These are phyloP conservation scores for Suillus sp. DNA, from an alignment of 768 basidiomycete species.

Conservation along the genomic window DNA sequence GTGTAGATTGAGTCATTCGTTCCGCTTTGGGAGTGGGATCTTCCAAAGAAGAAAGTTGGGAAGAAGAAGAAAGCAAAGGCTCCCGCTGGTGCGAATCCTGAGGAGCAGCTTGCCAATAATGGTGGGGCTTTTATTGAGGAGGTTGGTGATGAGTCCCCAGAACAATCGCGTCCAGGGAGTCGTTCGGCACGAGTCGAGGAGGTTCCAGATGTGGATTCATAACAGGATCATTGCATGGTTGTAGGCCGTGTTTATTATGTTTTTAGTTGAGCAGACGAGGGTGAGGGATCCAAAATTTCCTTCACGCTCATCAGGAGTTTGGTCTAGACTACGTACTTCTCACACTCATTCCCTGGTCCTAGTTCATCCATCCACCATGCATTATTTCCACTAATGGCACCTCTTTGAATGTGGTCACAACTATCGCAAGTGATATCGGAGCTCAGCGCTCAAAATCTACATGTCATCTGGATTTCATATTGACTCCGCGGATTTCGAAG, in stretches of 20 bases:
- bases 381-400: too few relatives aligned
- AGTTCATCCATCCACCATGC: not conserved
- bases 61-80: constrained; percentile 64
- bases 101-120: constrained; percentile 43
- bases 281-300: not conserved
- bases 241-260: not conserved
- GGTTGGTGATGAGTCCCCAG: constrained; percentile 35
- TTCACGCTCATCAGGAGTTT: not conserved
- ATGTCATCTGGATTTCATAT: not conserved
- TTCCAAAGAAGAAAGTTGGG: constrained; percentile 68
- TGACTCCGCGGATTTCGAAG: not conserved
- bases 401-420: not conserved
- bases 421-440: too few relatives aligned
- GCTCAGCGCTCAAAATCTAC: not conserved
- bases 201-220: constrained; percentile 44
- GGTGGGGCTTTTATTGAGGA: constrained; percentile 43
- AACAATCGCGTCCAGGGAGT: constrained; percentile 35
- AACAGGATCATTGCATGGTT: constrained; percentile 5
- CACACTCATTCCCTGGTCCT: not conserved
- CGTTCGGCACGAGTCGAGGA: constrained; percentile 47
- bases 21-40: constrained; percentile 96
- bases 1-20: constrained; percentile 95
- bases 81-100: constrained; percentile 29
- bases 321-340: not conserved
- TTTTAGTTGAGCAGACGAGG: not conserved